A percentile compares a stretch with the other conserved stretches of the same genome.
Evolutionary conservation across 2,329 filamentous ascomycete species (phyloP).

Genomic region (Zymoseptoria pseudotritici): DNA sequence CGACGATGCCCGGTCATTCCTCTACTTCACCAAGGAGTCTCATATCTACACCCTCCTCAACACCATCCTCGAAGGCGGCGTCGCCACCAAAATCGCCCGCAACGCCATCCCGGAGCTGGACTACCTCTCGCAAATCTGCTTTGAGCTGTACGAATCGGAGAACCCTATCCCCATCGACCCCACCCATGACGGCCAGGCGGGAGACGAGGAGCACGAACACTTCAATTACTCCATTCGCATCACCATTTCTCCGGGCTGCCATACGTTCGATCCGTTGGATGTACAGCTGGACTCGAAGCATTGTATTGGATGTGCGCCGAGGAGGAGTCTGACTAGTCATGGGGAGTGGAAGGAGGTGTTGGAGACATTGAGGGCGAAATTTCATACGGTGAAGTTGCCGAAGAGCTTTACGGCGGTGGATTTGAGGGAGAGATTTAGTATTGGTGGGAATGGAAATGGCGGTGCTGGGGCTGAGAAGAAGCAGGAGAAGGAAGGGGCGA

Average conservation of each 20-base stretch:
- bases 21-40: constrained; percentile 98
- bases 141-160: constrained; percentile 94
- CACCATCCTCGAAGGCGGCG: constrained; percentile 92
- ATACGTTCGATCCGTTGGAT: constrained; percentile 92
- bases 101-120: constrained; percentile 95
- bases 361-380: constrained; percentile 87
- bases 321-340: constrained; percentile 82
- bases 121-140: constrained; percentile 95
- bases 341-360: constrained; percentile 96
- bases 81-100: constrained; percentile 93
- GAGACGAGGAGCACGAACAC: constrained; percentile 44
- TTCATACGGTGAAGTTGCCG: constrained; percentile 61
- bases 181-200: constrained; percentile 46
- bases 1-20: constrained; percentile 87
- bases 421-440: constrained; percentile 36
- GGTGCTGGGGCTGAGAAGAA: background rate
- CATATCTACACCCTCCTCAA: constrained; percentile 98
- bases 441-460: background rate
- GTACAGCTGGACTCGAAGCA: constrained; percentile 95
- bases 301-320: constrained; percentile 88
- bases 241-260: constrained; percentile 89
- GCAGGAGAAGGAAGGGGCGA: background rate
- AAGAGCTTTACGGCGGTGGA: constrained; percentile 47
- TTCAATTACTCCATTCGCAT: constrained; percentile 96
- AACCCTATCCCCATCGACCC: constrained; percentile 37